Base-by-base conservation (phyloP, 1,284 basidiomycete species). In the Cystobasidiaceae sp. region DNA sequence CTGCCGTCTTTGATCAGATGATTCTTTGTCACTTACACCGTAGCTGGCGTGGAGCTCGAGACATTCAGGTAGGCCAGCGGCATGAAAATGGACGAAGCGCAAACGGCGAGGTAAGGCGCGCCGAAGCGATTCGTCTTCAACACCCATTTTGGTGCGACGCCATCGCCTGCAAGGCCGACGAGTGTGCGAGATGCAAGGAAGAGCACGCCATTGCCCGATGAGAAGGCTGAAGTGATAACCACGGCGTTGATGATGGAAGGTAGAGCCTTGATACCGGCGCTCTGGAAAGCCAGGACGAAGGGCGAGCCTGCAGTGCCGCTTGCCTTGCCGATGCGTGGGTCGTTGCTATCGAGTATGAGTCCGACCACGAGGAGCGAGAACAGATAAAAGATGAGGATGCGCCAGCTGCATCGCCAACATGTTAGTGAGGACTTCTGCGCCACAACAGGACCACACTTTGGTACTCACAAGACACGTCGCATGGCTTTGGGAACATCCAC, bases 181-280 rank as follows among this genome's bases (percentile, higher is more conserved):
- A 93, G 79, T 25, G 89, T 86, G 72, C 92, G 86, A 9, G 88
- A 89, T 0, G 87, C 80, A 64, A 86, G 85, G 80, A 88, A 94
- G 43, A 93, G 75, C 79, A 83, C 86, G 30, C 85, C 86, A 78
- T 89, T 91, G 46, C 85, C 87, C 3, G 91, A 88, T 6, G 87
- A 90, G 81, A 91, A 90, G 2, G 90, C 90, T 52, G 86, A 83
- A 30, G 86, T 84, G 64, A 89, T 80, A 34, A 89, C 77, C 45
- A 80, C 79, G 32, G 81, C 79, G 71, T 89, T 88, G 75, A 89
- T 80, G 70, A 89, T 82, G 67, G 83, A 83, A 2, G 86, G 86
- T 23, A 88, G 80, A 25, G 30, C 48, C 76, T 82, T 84, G 77
- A 92, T 85, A 9, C 88, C 87, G 0, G 90, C 87, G 63, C 82